Evolutionary conservation across 495 filamentous ascomycete genomes (phyloP).

Genomic region (Venustampulla echinocandica): DNA sequence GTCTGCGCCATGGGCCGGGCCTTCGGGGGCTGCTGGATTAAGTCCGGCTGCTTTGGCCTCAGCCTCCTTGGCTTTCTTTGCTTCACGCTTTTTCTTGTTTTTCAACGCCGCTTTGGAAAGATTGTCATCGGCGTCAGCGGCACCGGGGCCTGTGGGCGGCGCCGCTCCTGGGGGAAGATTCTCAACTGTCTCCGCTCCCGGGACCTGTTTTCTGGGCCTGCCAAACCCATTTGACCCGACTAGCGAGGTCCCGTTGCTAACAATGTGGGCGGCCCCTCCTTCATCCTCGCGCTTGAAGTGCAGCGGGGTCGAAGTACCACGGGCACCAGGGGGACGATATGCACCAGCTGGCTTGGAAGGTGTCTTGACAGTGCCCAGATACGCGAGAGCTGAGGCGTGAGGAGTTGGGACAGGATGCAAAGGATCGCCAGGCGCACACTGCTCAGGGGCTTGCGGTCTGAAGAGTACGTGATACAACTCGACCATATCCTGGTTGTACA

Average conservation of each 20-base stretch:
- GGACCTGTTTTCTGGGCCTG: conserved; percentile 46
- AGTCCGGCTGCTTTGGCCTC: conserved; percentile 43
- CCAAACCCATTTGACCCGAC: conserved; percentile 72
- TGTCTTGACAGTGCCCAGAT: conserved; percentile 77
- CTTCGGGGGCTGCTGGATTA: conserved; percentile 30
- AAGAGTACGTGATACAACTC: conserved; percentile 91
- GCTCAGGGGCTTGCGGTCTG: conserved; percentile 61
- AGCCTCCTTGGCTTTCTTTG: conserved; percentile 82
- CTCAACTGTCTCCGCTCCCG: conserved; percentile 44
- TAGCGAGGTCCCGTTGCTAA: conserved; percentile 62
- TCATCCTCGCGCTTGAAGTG: conserved; percentile 98
- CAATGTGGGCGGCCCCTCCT: conserved; percentile 79
- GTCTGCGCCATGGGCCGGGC: conserved; percentile 30
- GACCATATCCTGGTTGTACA: conserved; percentile 90
- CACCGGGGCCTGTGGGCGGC: conserved; percentile 44
- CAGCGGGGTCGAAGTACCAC: conserved; percentile 77
- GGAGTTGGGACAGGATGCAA: conserved; percentile 70
- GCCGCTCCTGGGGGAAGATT: conserved; percentile 58
- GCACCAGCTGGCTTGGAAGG: conserved; percentile 92
- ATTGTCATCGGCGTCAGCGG: conserved; percentile 57
- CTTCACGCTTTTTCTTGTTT: conserved; percentile 98
- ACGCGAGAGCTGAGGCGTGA: conserved; percentile 75
- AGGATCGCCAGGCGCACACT: conserved; percentile 59
- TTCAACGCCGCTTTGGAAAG: conserved; percentile 83
- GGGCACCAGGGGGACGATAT: conserved; percentile 92